Evolutionary conservation across 192 early-diverging fungal species (phyloP), one percentile per base, ranked within the genome.

Genomic region (Podila verticillata): DNA sequence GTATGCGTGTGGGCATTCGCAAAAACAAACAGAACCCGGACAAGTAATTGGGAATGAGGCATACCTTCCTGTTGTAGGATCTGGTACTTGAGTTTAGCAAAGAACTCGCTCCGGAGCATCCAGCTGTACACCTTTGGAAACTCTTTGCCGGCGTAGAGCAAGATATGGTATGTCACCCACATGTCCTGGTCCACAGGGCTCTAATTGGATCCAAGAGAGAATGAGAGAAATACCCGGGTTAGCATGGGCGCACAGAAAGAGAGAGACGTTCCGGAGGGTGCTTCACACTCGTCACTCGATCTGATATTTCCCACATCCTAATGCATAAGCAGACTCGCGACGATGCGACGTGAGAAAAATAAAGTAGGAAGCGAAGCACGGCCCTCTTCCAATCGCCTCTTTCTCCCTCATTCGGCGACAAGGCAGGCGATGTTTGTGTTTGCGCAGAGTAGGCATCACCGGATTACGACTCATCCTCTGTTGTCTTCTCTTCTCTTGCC

Each of bases 51-150:
- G 10, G 22, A 39, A 35, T 30, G 39, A 4, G 17, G 30, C 4
- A 24, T 66, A 74, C 77, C 77, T 47, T 83, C 69, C 24, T 62
- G 44, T 39, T 77, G 62, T 2, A 66, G 32, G 13, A 90, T 81
- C 69, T 88, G 82, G 35, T 82, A 57, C 19, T 84, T 86, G 29
- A 90, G 81, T 68, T 90, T 90, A 6, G 60, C 64, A 68, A 88
- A 66, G 28, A 82, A 79, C 56, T 85, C 69, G 30, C 73, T 81
- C 30, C 57, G 69, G 2, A 77, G 54, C 67, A 90, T 85, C 68
- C 74, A 77, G 26, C 85, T 59, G 59, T 87, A 81, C 20, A 85
- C 84, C 17, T 75, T 48, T 7, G 75, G 62, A 57, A 81, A 73
- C 48, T 88, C 87, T 59, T 77, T 79, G 2, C 87, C 87, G 7